Evolutionary conservation across 2,329 filamentous ascomycete genomes (phyloP).

Genomic region (Nemania sp.): DNA sequence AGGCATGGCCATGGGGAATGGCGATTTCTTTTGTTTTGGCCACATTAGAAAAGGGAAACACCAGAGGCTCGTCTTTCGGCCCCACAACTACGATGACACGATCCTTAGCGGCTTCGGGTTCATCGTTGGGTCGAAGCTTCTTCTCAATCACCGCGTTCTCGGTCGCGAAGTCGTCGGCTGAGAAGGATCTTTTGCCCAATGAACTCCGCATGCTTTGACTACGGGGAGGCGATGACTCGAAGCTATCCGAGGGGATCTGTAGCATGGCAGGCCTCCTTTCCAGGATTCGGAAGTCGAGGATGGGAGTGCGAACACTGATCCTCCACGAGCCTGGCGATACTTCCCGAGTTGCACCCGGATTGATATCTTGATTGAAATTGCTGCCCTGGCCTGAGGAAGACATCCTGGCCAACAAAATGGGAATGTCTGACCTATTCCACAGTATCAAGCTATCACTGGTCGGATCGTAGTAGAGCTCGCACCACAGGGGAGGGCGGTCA

Average conservation of each 20-base stretch:
- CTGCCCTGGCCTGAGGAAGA: conserved; percentile 48
- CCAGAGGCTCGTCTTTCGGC: conserved; percentile 53
- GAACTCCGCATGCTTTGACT: conserved; percentile 47
- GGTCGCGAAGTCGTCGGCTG: conserved; percentile 48
- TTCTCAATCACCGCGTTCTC: conserved; percentile 44
- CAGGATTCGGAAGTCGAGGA: conserved; percentile 62
- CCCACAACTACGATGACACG: conserved; percentile 61
- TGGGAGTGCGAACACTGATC: conserved; percentile 55
- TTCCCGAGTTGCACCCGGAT: conserved; percentile 51
- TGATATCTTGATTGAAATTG: conserved; percentile 50
- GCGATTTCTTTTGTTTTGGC: conserved; percentile 54
- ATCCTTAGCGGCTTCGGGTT: conserved; percentile 45
- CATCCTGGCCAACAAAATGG: conserved; percentile 54
- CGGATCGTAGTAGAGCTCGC: conserved; percentile 64
- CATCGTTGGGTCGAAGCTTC: conserved; percentile 45
- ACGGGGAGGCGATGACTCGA: conserved; percentile 36
- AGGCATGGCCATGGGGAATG: conserved; percentile 51
- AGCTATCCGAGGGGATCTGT: conserved; percentile 40
- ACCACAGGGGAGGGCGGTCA: conserved; percentile 58
- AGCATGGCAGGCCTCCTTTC: conserved; percentile 56
- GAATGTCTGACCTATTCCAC: conserved; percentile 58
- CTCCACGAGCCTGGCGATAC: conserved; percentile 61
- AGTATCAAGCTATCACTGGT: conserved; percentile 63
- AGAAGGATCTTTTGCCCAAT: conserved; percentile 57
- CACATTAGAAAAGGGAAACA: conserved; percentile 56